A percentile compares a stretch with the other conserved stretches of the same genome.
Evolutionary conservation across 2,329 filamentous ascomycete genomes (phyloP).

Genomic region (Exutisphaerella laricina): DNA sequence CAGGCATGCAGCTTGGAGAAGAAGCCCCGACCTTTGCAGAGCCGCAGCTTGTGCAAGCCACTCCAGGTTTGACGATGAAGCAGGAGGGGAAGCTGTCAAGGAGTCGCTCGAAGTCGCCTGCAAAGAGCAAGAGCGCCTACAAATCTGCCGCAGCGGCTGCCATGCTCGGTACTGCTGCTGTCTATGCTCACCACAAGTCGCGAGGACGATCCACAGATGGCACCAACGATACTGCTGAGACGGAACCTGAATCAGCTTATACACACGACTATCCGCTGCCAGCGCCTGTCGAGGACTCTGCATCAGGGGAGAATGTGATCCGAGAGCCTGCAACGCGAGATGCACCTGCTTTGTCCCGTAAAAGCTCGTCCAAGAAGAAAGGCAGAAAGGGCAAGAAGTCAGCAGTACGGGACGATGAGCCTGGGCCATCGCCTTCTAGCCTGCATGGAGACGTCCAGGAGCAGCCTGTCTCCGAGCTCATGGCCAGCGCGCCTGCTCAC

Average conservation of each 20-base stretch:
- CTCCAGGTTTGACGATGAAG: background rate
- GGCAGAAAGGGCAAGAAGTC: slow-evolving; percentile 27
- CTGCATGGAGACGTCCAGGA: background rate
- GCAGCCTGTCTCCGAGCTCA: background rate
- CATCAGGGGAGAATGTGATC: background rate
- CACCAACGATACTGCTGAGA: background rate
- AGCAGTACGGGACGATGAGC: slow-evolving; percentile 7
- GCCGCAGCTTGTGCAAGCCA: background rate
- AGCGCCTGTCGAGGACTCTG: slow-evolving; percentile 8
- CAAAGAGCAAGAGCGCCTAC: slow-evolving; percentile 7
- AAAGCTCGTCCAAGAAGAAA: slow-evolving; percentile 20
- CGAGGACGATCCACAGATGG: slow-evolving; percentile 15
- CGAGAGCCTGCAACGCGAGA: background rate
- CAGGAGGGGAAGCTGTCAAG: slow-evolving; percentile 5
- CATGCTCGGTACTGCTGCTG: slow-evolving; percentile 26
- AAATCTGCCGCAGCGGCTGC: slow-evolving; percentile 26
- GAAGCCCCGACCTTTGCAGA: background rate
- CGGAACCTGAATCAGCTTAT: too few species aligned
- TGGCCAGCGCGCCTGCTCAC: slow-evolving; percentile 1
- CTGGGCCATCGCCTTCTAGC: background rate
- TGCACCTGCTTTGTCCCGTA: slow-evolving; percentile 4
- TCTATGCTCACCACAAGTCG: slow-evolving; percentile 18
- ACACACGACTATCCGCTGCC: slow-evolving; percentile 12
- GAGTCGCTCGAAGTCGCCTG: slow-evolving; percentile 15
- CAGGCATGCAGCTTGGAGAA: too few species aligned